Percentiles rank a stretch among this genome's conserved stretches.
Evolutionary conservation across 208 protist species (phyloP).

Genomic region (Naegleria fowleri): DNA sequence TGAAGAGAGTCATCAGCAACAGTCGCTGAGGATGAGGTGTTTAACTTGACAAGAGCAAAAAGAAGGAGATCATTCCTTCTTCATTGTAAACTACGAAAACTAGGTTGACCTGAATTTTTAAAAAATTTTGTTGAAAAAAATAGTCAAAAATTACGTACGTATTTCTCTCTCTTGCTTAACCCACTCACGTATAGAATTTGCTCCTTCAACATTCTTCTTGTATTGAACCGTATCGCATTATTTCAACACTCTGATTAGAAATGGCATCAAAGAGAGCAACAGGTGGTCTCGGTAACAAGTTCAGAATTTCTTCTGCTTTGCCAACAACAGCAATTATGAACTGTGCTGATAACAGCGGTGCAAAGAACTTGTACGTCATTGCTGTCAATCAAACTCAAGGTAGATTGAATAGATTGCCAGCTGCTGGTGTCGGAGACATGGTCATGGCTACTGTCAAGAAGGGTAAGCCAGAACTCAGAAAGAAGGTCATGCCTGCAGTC

Average conservation of each 20-base stretch:
- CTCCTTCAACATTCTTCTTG: no score
- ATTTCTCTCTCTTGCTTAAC: background rate
- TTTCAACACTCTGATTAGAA: no score
- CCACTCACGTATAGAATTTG: no score
- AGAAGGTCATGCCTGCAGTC: conserved; percentile 96
- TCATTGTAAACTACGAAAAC: background rate
- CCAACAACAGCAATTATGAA: conserved; percentile 98
- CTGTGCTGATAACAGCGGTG: conserved; percentile 99
- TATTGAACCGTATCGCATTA: no score
- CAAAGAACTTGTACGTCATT: conserved; percentile 99
- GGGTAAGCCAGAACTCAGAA: conserved; percentile 99
- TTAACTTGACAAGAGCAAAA: no score
- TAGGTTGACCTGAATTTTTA: background rate
- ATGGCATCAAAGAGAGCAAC: background rate
- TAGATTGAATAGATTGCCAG: conserved; percentile 96
- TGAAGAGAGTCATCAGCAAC: no score
- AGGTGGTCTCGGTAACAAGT: conserved; percentile 80
- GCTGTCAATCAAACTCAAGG: conserved; percentile 94
- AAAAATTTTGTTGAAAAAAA: background rate
- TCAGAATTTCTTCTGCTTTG: conserved; percentile 96
- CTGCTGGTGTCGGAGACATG: conserved; percentile 95
- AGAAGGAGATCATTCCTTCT: no score
- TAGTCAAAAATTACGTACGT: background rate
- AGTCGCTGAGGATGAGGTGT: no score
- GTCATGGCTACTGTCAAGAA: conserved; percentile 99